Evolutionary conservation across 108 stramenopile species (phyloP).

Genomic region (Cyclotella sp.): DNA sequence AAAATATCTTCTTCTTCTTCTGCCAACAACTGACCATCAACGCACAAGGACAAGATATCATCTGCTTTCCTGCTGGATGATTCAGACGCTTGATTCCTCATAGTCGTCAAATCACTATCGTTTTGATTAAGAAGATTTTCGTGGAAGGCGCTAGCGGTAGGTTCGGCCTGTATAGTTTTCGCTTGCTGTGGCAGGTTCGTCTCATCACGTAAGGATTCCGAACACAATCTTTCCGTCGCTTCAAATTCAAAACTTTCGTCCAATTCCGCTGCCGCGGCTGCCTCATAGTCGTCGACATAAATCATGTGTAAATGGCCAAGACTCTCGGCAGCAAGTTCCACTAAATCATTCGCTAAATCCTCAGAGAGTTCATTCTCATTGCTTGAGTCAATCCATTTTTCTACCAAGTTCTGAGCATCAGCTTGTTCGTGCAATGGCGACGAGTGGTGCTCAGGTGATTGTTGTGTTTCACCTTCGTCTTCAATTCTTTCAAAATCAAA

Average conservation of each 20-base stretch:
- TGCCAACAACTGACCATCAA: constrained; percentile 7
- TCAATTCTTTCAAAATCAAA: background rate
- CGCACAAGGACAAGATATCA: constrained; percentile 18
- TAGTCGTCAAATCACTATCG: background rate
- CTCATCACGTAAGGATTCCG: background rate
- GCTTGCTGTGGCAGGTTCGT: no score
- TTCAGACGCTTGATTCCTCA: background rate
- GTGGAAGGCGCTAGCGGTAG: background rate
- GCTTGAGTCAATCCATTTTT: background rate
- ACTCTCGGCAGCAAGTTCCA: constrained; percentile 17
- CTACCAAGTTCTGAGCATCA: background rate
- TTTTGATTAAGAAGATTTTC: background rate
- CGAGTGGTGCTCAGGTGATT: background rate
- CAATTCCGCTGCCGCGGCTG: constrained; percentile 6
- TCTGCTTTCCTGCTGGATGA: background rate
- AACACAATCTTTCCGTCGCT: constrained; percentile 9
- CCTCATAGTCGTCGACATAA: constrained; percentile 18
- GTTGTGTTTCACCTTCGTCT: background rate
- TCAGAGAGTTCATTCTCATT: background rate
- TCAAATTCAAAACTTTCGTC: constrained; percentile 20
- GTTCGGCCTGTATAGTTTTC: background rate
- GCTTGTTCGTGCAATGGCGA: background rate
- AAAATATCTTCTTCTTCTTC: constrained; percentile 13
- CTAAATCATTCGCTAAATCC: background rate
- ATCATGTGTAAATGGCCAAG: constrained; percentile 7